These are phyloP conservation scores for Panicum hallii DNA, from an alignment of 202 grass and related monocot species.

Conservation along the genomic window DNA sequence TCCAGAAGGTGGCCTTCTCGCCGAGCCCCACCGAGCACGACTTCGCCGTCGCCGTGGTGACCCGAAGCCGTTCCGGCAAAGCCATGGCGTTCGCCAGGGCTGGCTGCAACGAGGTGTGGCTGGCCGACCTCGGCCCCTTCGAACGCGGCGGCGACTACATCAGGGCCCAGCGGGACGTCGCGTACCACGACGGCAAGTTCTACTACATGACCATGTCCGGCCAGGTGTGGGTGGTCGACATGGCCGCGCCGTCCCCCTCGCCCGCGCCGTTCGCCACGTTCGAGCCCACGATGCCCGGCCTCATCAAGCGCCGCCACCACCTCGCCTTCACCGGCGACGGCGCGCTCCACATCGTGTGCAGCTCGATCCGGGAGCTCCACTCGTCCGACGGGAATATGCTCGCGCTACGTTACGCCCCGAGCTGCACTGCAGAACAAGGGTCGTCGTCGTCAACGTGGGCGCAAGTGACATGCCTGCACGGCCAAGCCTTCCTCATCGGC, in stretches of 20 bases:
- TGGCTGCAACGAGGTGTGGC: background rate
- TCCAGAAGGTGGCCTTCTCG: conserved; percentile 39
- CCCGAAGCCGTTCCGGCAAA: background rate
- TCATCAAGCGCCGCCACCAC: background rate
- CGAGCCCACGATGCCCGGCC: background rate
- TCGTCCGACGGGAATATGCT: background rate
- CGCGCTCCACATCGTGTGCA: conserved; percentile 28
- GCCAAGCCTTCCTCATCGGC: background rate
- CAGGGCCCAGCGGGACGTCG: background rate
- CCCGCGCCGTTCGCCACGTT: background rate
- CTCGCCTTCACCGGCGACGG: conserved; percentile 27
- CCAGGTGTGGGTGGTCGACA: conserved; percentile 12
- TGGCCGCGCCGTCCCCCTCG: too few relatives aligned
- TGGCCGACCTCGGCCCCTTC: background rate
- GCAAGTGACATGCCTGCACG: background rate
- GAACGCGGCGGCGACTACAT: background rate
- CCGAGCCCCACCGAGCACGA: conserved; percentile 10
- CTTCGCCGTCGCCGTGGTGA: conserved; percentile 3
- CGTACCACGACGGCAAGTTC: conserved; percentile 35
- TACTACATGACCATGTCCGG: conserved; percentile 18
- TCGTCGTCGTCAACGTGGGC: background rate
- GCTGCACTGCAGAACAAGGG: background rate
- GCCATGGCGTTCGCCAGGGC: conserved; percentile 13
- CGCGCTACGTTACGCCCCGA: background rate
- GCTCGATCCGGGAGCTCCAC: background rate